Conservation (phyloP, 2,329 filamentous ascomycete genomes). For the Colletotrichum neosansevieriae region DNA sequence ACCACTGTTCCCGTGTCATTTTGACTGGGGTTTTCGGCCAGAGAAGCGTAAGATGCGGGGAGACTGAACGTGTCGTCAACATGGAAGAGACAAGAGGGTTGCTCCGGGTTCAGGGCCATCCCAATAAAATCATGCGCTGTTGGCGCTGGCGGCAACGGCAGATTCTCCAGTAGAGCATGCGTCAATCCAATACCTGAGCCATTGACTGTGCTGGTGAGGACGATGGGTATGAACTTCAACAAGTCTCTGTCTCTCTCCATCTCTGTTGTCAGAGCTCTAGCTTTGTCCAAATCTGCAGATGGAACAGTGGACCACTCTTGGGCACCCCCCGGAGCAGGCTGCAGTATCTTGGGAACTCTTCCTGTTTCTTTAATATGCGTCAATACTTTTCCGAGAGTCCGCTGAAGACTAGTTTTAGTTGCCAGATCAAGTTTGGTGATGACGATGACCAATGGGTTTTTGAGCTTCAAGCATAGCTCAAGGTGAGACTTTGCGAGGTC, state of each 20-base stretch:
- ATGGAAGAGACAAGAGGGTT: conserved; percentile 80
- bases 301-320: conserved; percentile 69
- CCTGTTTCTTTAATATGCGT: conserved; percentile 82
- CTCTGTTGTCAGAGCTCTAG: conserved; percentile 65
- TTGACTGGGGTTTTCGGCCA: conserved; percentile 51
- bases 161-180: conserved; percentile 81
- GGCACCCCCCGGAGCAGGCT: conserved; percentile 61
- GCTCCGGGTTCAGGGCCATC: conserved; percentile 67
- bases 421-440: conserved; percentile 94
- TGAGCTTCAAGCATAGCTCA: conserved; percentile 84
- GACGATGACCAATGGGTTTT: conserved; percentile 81
- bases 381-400: conserved; percentile 79
- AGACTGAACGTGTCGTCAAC: conserved; percentile 91
- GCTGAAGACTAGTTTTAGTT: conserved; percentile 76
- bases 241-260: conserved; percentile 59
- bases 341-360: conserved; percentile 80
- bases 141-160: conserved; percentile 75
- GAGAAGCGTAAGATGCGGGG: conserved; percentile 70
- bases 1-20: conserved; percentile 76
- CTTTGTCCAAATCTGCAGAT: conserved; percentile 66
- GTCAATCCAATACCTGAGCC: conserved; percentile 84
- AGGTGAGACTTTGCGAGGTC: conserved; percentile 85
- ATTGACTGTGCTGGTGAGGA: conserved; percentile 88
- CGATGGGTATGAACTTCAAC: conserved; percentile 77
- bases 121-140: conserved; percentile 68